Base-by-base conservation (phyloP, 805 yeast genomes). In the Hanseniaspora valbyensis region DNA sequence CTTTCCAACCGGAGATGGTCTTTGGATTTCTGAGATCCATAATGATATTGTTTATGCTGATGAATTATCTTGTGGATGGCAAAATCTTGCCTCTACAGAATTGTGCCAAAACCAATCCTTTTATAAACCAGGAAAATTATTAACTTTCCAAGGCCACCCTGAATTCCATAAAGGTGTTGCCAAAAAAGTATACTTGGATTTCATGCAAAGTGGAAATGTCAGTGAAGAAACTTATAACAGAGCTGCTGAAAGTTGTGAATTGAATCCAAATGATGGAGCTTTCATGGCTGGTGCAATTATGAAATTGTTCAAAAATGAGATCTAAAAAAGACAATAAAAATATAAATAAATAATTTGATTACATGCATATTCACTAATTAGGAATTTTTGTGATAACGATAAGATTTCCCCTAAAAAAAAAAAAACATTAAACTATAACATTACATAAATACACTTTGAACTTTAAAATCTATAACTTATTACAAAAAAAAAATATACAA, bases 81-180 rank as follows among this genome's bases (percentile, higher is more conserved):
- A 57, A 43, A 65, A 71, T 54, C 66, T 80, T 61, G 83, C 94
- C 0, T 62, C 73, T 5, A 74, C 82, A 7, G 63, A 69, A 0
- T 69, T 63, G 37, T 82, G 95, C 54, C 58, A 65, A 0, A 66
- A 75, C 32, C 96, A 88, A 65, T 94, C 95, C 0, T 66, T 84
- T 26, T 74, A 74, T 50, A 73, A 75, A 37, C 69, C 72, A 0
- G 60, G 69, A 21, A 69, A 72, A 40, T 49, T 83, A 7, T 64
- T 88, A 21, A 76, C 92, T 0, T 75, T 87, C 56, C 96, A 88
- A 64, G 95, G 95, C 0, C 96, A 88, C 59, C 96, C 96, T 0
- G 96, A 88, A 61, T 88, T 84, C 59, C 59, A 66, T 24, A 66
- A 67, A 0, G 69, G 63, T 2, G 60, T 61, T 19, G 61, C 64